A percentile compares a stretch with the other conserved stretches of the same genome.
Evolutionary conservation across 1,284 basidiomycete genomes (phyloP).

Genomic region (Fomitopsis pinicola): DNA sequence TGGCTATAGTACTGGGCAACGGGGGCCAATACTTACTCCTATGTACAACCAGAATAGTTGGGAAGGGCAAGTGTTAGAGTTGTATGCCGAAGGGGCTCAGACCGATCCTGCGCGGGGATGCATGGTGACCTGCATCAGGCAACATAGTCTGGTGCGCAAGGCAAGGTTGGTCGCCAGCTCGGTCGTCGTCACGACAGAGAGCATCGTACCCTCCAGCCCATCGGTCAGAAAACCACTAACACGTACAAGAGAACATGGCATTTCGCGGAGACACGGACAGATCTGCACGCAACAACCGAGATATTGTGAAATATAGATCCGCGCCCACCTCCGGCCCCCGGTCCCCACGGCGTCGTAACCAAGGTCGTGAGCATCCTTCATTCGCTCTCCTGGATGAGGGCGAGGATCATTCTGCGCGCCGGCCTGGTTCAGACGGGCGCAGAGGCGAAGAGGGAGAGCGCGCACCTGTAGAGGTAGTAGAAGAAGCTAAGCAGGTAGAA

Average conservation of each 20-base stretch:
- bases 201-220: no score
- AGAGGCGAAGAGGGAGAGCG: constrained; percentile 25
- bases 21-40: no score
- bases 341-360: neutral
- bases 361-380: constrained; percentile 12
- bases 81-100: no score
- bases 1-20: no score
- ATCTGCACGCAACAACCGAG: constrained; percentile 4
- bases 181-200: no score
- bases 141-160: no score
- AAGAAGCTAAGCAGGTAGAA: constrained; percentile 95
- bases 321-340: neutral
- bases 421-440: constrained; percentile 39
- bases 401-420: constrained; percentile 38
- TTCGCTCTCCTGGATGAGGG: constrained; percentile 31
- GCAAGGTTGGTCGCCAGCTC: no score
- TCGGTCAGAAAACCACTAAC: neutral
- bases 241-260: neutral
- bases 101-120: no score
- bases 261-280: neutral
- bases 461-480: constrained; percentile 94
- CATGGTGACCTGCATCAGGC: no score
- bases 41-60: no score
- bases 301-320: constrained; percentile 8
- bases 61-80: no score